Conservation (phyloP, 345 rosid genomes). For the Arabidopsis suecica region DNA sequence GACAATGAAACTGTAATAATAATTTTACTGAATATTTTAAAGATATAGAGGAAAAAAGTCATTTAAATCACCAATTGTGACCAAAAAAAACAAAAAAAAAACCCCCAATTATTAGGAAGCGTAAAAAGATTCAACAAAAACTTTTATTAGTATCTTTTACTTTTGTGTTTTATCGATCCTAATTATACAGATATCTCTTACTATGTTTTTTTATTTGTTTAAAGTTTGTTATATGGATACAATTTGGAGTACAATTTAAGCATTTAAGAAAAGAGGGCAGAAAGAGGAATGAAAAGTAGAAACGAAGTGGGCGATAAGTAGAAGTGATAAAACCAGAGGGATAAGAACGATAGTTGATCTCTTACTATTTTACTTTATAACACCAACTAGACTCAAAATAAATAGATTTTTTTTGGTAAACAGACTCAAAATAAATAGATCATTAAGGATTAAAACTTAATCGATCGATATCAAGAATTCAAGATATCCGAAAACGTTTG, state of each 20-base stretch:
- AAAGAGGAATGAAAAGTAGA: too few relatives aligned
- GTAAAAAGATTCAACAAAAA: neutral
- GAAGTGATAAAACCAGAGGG: too few relatives aligned
- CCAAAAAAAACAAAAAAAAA: too few relatives aligned
- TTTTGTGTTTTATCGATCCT: neutral
- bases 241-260: too few relatives aligned
- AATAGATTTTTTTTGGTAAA: too few relatives aligned
- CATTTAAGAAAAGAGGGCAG: too few relatives aligned
- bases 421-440: neutral
- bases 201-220: too few relatives aligned
- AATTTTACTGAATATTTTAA: neutral
- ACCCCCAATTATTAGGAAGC: neutral
- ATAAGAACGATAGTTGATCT: too few relatives aligned
- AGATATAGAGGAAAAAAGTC: neutral
- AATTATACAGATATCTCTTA: neutral
- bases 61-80: neutral
- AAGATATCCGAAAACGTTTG: neutral
- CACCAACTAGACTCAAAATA: neutral
- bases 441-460: too few relatives aligned
- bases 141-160: neutral
- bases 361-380: neutral
- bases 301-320: too few relatives aligned
- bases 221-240: too few relatives aligned
- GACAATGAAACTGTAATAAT: neutral
- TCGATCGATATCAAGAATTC: too few relatives aligned